Evolutionary conservation across 148 eudicot species (phyloP).

Genomic region (Rhododendron vialii): DNA sequence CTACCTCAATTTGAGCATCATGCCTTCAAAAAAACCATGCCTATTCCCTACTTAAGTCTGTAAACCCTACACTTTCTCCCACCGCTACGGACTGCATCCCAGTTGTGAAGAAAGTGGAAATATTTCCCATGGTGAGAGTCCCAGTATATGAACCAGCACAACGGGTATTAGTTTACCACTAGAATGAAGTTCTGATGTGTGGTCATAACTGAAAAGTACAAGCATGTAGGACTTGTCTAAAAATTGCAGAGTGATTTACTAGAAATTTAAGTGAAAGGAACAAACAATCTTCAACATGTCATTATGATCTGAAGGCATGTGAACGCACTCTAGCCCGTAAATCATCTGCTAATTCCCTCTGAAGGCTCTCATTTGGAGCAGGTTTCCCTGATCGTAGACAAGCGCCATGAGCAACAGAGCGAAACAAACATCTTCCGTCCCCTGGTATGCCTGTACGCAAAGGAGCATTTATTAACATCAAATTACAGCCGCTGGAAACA

Average conservation of each 20-base stretch:
- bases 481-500: neutral
- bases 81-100: no score
- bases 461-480: constrained; percentile 1
- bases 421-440: constrained; percentile 97
- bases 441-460: constrained; percentile 82
- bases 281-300: neutral
- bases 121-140: no score
- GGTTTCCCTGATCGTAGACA: constrained; percentile 71
- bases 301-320: neutral
- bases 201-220: neutral
- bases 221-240: neutral
- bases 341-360: constrained; percentile 87
- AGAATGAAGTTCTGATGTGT: neutral
- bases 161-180: neutral
- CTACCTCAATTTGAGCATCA: neutral
- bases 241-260: neutral
- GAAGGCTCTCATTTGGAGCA: constrained; percentile 71
- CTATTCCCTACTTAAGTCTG: neutral
- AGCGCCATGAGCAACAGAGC: constrained; percentile 96
- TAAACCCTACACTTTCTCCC: neutral
- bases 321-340: constrained; percentile 66
- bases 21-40: neutral
- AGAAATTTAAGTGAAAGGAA: neutral
- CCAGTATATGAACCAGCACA: neutral
- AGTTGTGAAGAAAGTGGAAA: constrained; percentile 1